Evolutionary conservation across 139 green algal species (phyloP), one percentile per base, ranked within the genome.

Genomic region (Micractinium sp.): DNA sequence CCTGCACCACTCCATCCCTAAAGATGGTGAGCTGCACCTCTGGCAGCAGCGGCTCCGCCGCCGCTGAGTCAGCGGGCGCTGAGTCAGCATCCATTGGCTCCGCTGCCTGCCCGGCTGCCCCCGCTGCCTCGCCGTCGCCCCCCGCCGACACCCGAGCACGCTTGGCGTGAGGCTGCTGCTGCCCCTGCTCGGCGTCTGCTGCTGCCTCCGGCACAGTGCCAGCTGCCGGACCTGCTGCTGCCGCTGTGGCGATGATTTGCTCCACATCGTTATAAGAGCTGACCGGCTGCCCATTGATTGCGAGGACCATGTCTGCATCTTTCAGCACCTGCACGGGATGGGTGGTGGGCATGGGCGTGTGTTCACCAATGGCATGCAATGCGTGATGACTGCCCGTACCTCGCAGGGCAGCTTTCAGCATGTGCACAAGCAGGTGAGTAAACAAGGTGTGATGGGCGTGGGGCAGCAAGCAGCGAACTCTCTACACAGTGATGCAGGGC

Each of bases 261-360:
- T 98, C 95, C 53, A 98, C 93, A 81, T 95, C 94, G 0, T 74
- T 53, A 81, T 96, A 98, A 89, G 90, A 94, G 19, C 89, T 95
- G 27, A 98, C 94, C 0, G 95, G 94, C 33, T 90, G 87, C 35
- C 93, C 93, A 69, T 90, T 88, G 25, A 98, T 93, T 16, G 95
- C 94, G 35, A 99, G 91, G 53, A 99, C 56, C 90, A 98, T 94
- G 91, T 99, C 96, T 0, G 95, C 96, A 29, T 94, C 93, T 39
- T 93, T 75, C 19, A 98, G 93, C 29, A 96, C 92, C 31, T 92
- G 83, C 60, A 79, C 16, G 15, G 33, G 7, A 56, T 56, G 47
- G 47, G 47, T 5, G 7, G 9, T 56, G 47, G 7, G 47, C 47
- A 16, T 56, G 47, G 9, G 47, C 47, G 47, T 56, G 47, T 56